Base-by-base conservation (phyloP, 768 basidiomycete genomes). In the Suillus hirtellus region DNA sequence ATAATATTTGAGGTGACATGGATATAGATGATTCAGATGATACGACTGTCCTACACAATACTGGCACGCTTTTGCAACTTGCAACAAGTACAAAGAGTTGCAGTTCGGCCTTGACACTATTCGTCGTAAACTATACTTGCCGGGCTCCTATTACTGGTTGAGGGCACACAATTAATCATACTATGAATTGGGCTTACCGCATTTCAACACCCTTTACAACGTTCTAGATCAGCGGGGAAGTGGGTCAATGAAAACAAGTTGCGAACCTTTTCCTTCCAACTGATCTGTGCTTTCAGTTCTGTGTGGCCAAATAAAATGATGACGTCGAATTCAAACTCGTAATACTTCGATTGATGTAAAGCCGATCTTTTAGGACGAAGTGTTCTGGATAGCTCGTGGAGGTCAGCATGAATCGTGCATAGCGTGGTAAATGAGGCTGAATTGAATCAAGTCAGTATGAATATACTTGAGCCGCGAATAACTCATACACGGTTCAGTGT, bases 211-310 rank as follows among this genome's bases (percentile, higher is more conserved):
- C 77, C 77, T 78, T 56, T 34, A 31, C 56, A 42, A 42, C 40
- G 14, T 19, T 42, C 24, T 19, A 31, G n/a, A 58, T 58, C 54
- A 46, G 40, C 35, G 8, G 40, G 17, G 21, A 17, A n/a, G 40
- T 50, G 10, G 9, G n/a, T 35, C 40, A 10, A 27, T 7, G 10
- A 15, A 46, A 59, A 49, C 10, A 42, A 63, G 14, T 12, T 9
- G 37, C 64, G 21, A 53, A 80, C 78, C 67, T 72, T 71, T 40
- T 80, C 76, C 31, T 66, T 64, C 80, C 80, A 81, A 4, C 72
- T 67, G 38, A 79, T 71, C 38, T 78, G 76, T 0, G 79, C 80
- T 64, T 78, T 78, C 47, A 80, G 66, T 58, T 81, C 80, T 0
- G 79, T 78, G 27, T 72, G 52, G 0, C 80, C 80, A 37, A 78